A percentile compares a stretch with the other conserved stretches of the same genome.
Conservation (phyloP, 192 early-diverging fungal species). For the Coemansia sp. region DNA sequence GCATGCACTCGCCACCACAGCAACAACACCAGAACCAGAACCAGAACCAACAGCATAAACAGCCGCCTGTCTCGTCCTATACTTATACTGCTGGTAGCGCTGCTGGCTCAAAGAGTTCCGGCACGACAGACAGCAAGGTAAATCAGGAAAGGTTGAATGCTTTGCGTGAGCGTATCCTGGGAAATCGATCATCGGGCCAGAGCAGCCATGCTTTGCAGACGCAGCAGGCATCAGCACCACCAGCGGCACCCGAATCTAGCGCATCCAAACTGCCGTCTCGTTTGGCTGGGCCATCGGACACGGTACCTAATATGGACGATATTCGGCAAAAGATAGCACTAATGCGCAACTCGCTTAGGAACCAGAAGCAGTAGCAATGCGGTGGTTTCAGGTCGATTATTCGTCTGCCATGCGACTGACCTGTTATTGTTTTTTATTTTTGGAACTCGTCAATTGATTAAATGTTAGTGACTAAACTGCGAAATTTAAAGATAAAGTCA, state of each 20-base stretch:
- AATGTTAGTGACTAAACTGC: not conserved
- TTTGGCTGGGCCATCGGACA: constrained; percentile 7
- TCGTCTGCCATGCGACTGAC: not conserved
- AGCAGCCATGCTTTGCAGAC: constrained; percentile 5
- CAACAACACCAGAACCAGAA: not conserved
- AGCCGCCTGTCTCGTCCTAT: not conserved
- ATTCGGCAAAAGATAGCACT: constrained; percentile 21
- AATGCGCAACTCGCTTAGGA: constrained; percentile 40
- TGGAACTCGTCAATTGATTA: too few relatives aligned
- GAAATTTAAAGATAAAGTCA: not conserved
- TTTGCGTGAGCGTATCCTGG: constrained; percentile 37
- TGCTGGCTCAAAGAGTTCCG: not conserved
- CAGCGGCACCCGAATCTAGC: constrained; percentile 2
- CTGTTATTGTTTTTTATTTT: not conserved
- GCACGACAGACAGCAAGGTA: constrained; percentile 3
- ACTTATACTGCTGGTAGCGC: not conserved
- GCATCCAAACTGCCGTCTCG: constrained; percentile 3
- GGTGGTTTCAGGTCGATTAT: too few relatives aligned
- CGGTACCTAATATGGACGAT: constrained; percentile 24
- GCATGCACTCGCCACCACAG: constrained; percentile 16
- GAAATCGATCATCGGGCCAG: not conserved
- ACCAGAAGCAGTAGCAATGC: constrained; percentile 8
- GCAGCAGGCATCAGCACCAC: constrained; percentile 7
- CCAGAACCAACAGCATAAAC: too few relatives aligned
- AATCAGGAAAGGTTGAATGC: constrained; percentile 25